Evolutionary conservation across 176 grass and related monocot species (phyloP).

Genomic region (Chrysopogon serrulatus): DNA sequence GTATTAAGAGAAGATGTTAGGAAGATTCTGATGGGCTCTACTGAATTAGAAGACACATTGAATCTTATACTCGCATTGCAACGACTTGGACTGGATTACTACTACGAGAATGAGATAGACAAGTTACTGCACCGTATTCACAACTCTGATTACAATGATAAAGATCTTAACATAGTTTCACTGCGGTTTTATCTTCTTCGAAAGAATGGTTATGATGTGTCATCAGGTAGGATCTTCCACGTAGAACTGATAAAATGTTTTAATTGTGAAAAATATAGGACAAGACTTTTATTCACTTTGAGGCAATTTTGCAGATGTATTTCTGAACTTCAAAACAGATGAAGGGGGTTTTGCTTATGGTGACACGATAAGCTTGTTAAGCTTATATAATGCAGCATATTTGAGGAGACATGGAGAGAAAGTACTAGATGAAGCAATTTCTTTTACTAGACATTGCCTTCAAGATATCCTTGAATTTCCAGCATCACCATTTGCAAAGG

Average conservation of each 20-base stretch:
- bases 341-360: background rate
- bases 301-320: background rate
- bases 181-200: conserved; percentile 34
- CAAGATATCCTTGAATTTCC: background rate
- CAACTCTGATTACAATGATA: no score
- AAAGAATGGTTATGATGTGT: no score
- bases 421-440: conserved; percentile 30
- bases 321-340: background rate
- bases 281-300: no score
- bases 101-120: no score
- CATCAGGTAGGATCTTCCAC: background rate
- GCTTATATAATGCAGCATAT: conserved; percentile 34
- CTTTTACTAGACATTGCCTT: conserved; percentile 11
- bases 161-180: no score
- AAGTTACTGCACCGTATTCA: no score
- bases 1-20: conserved; percentile 4
- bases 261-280: no score
- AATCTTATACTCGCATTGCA: no score
- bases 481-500: background rate
- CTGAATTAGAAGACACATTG: no score
- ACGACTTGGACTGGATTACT: no score
- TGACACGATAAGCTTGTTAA: no score
- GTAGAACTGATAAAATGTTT: no score
- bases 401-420: conserved; percentile 14
- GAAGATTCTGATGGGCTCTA: background rate